These are phyloP conservation scores for Leishmania braziliensis DNA, from an alignment of 208 protist species.

Conservation along the genomic window DNA sequence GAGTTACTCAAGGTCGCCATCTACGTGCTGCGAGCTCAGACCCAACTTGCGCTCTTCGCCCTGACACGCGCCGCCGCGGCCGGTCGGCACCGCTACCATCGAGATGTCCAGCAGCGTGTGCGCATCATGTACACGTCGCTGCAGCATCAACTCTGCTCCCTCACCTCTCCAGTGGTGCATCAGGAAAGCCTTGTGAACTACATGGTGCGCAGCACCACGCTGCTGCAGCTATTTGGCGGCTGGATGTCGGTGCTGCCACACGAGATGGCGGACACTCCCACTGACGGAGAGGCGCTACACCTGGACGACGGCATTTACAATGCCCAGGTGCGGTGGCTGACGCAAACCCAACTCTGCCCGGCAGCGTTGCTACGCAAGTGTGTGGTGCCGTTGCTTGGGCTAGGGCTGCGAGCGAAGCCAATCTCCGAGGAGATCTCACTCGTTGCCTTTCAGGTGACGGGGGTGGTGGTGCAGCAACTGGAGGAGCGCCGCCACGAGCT, in stretches of 20 bases:
- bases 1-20: slow-evolving; percentile 73
- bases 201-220: slow-evolving; percentile 82
- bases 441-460: slow-evolving; percentile 53
- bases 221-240: slow-evolving; percentile 83
- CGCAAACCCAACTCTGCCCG: slow-evolving; percentile 30
- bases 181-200: slow-evolving; percentile 72
- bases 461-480: slow-evolving; percentile 73
- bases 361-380: slow-evolving; percentile 23
- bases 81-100: slow-evolving; percentile 13
- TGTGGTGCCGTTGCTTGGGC: slow-evolving; percentile 53
- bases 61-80: slow-evolving; percentile 31
- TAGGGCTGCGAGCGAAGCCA: slow-evolving; percentile 44
- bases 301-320: slow-evolving; percentile 14
- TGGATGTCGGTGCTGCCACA: slow-evolving; percentile 65
- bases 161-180: slow-evolving; percentile 60
- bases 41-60: slow-evolving; percentile 37
- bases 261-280: slow-evolving; percentile 13
- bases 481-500: slow-evolving; percentile 56
- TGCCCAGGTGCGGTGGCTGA: slow-evolving; percentile 45
- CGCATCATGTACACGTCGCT: slow-evolving; percentile 36
- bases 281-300: slow-evolving; percentile 5
- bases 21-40: slow-evolving; percentile 57
- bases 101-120: slow-evolving; percentile 30
- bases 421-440: slow-evolving; percentile 65
- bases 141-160: slow-evolving; percentile 53